Evolutionary conservation across 202 grass and related monocot genomes (phyloP), one percentile per base, ranked within the genome.

Genomic region (Zizania palustris): DNA sequence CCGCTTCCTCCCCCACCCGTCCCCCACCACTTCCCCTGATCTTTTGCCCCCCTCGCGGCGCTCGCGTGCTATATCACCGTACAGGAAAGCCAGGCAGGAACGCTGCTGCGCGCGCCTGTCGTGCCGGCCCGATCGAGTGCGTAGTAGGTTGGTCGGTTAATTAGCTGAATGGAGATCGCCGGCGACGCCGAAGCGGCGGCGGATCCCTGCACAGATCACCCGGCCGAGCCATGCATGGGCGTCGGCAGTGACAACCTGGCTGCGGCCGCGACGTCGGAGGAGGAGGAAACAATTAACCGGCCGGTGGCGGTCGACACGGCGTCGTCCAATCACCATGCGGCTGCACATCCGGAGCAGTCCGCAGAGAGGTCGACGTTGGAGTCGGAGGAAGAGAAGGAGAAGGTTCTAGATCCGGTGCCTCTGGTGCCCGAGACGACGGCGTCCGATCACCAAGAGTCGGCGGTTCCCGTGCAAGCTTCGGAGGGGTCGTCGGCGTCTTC

Each of bases 1-100:
- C 87, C 87, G 19, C 83, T 39, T 85, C 67, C 62, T 45, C 16
- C 55, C 79, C 87, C 82, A 85, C 73, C 86, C 81, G 75, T 70
- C 76, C n/a, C 63, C 74, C 62, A 64, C 75, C 82, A 71, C 36
- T 18, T 19, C 5, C 8, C 45, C 67, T 42, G 63, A 82, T 89
- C 82, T 80, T 85, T 82, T 69, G 15, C 33, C 58, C 11, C 60
- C 5, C 65, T 1, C 43, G 2, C 3, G 2, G 0, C 15, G 5
- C 49, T 11, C 4, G 2, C 59, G 5, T 45, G 21, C 74, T 83
- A 79, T 83, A 83, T 79, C 49, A 21, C 37, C 40, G 34, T 5
- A 20, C 9, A 64, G 12, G 7, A 33, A 44, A 44, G 49, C 4
- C 51, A 53, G 2, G 0, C 59, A 12, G 43, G 15, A 66, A 11